Conservation (phyloP, 1,284 basidiomycete genomes). For the Neolentinus lepideus region DNA sequence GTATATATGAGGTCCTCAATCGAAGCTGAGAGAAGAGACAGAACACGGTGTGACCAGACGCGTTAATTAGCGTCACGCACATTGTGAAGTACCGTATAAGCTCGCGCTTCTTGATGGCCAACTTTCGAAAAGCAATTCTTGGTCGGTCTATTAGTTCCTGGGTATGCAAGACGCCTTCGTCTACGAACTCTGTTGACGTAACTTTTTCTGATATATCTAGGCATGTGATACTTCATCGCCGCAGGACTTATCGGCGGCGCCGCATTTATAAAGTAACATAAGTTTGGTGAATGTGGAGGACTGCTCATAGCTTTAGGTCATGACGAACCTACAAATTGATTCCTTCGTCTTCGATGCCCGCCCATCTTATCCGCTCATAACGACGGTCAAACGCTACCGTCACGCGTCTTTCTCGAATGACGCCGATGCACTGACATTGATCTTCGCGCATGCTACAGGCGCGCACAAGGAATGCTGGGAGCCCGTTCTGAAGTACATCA, state of each 20-base stretch:
- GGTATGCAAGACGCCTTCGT: too few relatives aligned
- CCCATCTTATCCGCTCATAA: slow-evolving; percentile 38
- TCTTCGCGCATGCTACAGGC: slow-evolving; percentile 45
- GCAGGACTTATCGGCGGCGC: too few relatives aligned
- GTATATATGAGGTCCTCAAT: too few relatives aligned
- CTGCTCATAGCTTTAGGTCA: too few relatives aligned
- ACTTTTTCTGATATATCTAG: neutral
- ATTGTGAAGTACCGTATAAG: too few relatives aligned
- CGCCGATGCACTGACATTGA: slow-evolving; percentile 35
- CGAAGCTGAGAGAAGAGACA: neutral
- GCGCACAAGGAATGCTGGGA: slow-evolving; percentile 54
- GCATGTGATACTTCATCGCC: neutral
- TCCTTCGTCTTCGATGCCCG: slow-evolving; percentile 44
- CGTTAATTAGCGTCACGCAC: neutral
- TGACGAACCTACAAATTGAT: slow-evolving; percentile 11
- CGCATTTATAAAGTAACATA: too few relatives aligned
- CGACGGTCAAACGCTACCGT: slow-evolving; percentile 44
- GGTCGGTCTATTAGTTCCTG: too few relatives aligned
- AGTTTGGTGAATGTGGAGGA: too few relatives aligned
- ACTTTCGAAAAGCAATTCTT: too few relatives aligned
- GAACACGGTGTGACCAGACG: neutral
- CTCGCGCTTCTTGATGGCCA: too few relatives aligned
- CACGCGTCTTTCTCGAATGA: slow-evolving; percentile 25
- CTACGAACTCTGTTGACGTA: neutral
- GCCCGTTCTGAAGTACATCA: slow-evolving; percentile 40